These are phyloP conservation scores for Strobilomyces confusus DNA, from an alignment of 768 basidiomycete genomes.

Conservation along the genomic window DNA sequence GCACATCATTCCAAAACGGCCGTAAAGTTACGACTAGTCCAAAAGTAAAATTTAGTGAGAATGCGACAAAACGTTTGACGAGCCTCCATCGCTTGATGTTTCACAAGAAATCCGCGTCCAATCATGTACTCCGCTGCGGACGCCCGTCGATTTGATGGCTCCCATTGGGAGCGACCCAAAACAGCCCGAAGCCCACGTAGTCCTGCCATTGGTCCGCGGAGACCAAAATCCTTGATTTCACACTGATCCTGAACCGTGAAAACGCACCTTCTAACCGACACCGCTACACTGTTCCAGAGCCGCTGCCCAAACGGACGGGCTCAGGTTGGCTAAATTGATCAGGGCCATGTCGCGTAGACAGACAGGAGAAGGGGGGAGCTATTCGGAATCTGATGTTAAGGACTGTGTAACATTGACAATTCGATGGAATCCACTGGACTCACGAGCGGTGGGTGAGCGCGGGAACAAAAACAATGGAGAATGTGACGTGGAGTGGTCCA, in stretches of 20 bases:
- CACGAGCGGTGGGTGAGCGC: constrained; percentile 6
- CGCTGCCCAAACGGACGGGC: background rate
- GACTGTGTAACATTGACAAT: background rate
- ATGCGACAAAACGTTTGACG: constrained; percentile 12
- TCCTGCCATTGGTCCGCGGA: constrained; percentile 25
- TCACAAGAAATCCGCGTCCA: constrained; percentile 17
- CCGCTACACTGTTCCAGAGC: background rate
- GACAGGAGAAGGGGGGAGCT: constrained; percentile 1
- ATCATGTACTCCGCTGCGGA: constrained; percentile 16
- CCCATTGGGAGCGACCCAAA: constrained; percentile 12
- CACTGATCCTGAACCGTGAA: constrained; percentile 5
- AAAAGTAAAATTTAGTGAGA: constrained; percentile 9
- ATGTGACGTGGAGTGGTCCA: background rate
- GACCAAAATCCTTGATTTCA: constrained; percentile 5
- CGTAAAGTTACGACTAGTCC: constrained; percentile 12
- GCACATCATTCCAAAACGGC: constrained; percentile 15
- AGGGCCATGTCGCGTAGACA: constrained; percentile 10
- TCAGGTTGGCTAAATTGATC: constrained; percentile 3
- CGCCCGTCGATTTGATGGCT: constrained; percentile 21
- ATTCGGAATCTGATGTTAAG: background rate
- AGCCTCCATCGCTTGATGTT: constrained; percentile 14
- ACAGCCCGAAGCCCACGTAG: constrained; percentile 15
- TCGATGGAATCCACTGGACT: background rate
- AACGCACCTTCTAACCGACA: background rate
- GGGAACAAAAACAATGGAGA: constrained; percentile 1